Evolutionary conservation across 768 basidiomycete species (phyloP).

Genomic region (Amanita molliuscula): DNA sequence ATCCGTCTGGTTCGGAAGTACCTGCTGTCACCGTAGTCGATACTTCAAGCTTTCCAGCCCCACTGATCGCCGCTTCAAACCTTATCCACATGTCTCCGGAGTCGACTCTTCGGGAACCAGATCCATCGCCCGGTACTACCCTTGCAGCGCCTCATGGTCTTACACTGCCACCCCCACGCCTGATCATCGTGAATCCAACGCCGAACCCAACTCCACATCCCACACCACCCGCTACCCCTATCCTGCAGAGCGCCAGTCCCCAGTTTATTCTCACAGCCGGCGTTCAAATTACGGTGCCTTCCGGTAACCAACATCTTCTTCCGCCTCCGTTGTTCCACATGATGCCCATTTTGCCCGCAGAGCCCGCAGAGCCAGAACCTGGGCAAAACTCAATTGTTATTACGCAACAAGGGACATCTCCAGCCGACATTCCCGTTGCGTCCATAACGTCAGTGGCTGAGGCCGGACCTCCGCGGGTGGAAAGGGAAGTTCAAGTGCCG

Average conservation of each 20-base stretch:
- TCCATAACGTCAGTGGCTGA: background rate
- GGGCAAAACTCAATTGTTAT: background rate
- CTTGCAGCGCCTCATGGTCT: conserved; percentile 7
- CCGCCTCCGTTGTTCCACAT: conserved; percentile 5
- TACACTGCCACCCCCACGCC: conserved; percentile 30
- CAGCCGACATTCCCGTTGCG: background rate
- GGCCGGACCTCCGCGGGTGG: background rate
- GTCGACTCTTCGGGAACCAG: conserved; percentile 3
- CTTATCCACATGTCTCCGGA: conserved; percentile 1
- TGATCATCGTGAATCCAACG: conserved; percentile 68
- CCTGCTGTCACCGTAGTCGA: conserved; percentile 6
- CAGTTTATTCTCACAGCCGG: background rate
- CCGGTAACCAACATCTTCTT: conserved; percentile 6
- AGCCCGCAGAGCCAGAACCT: background rate
- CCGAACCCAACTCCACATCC: conserved; percentile 72
- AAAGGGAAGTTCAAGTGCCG: background rate
- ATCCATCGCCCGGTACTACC: conserved; percentile 8
- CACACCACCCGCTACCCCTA: conserved; percentile 67
- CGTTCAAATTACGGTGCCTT: background rate
- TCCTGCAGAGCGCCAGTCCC: conserved; percentile 13
- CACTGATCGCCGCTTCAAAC: conserved; percentile 7
- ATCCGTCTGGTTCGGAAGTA: conserved; percentile 7
- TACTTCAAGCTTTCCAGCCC: background rate
- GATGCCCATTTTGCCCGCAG: background rate
- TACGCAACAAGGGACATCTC: background rate